These are phyloP conservation scores for Crithidia acanthocephali DNA, from an alignment of 208 protist genomes.

Conservation along the genomic window DNA sequence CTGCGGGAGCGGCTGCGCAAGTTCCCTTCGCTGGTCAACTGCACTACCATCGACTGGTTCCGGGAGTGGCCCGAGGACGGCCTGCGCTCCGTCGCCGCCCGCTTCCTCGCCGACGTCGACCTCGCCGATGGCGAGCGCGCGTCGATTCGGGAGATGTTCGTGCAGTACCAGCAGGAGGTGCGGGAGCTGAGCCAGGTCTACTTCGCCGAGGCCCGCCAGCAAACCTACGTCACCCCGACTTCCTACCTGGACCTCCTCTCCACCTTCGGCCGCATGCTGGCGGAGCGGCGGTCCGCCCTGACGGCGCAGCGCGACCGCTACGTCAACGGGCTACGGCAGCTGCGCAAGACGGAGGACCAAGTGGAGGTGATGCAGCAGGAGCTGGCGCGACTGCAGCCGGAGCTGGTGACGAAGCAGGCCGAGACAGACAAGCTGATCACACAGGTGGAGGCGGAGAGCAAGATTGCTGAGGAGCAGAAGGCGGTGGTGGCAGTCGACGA, in stretches of 20 bases:
- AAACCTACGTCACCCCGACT: conserved; percentile 96
- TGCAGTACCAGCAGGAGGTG: conserved; percentile 92
- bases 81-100: conserved; percentile 88
- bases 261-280: conserved; percentile 91
- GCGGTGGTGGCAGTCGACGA: conserved; percentile 92
- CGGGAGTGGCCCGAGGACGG: conserved; percentile 96
- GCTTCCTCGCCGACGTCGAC: conserved; percentile 88
- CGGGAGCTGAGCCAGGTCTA: conserved; percentile 83
- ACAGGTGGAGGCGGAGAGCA: conserved; percentile 89
- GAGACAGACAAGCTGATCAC: conserved; percentile 90
- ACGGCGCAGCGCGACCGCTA: conserved; percentile 88
- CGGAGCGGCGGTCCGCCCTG: conserved; percentile 86
- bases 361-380: conserved; percentile 96
- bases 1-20: conserved; percentile 95
- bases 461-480: conserved; percentile 83
- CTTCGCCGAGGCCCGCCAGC: conserved; percentile 87
- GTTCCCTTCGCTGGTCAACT: conserved; percentile 98
- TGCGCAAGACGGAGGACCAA: conserved; percentile 94
- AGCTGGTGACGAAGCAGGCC: conserved; percentile 92
- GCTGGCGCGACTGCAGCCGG: conserved; percentile 88
- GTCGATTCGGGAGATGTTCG: conserved; percentile 91
- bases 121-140: conserved; percentile 69
- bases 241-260: conserved; percentile 96
- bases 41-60: conserved; percentile 99
- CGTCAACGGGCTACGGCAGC: conserved; percentile 86